phyloP scores from a whole-genome alignment of 441 rosid species.

The Daphne laureola region DNA sequence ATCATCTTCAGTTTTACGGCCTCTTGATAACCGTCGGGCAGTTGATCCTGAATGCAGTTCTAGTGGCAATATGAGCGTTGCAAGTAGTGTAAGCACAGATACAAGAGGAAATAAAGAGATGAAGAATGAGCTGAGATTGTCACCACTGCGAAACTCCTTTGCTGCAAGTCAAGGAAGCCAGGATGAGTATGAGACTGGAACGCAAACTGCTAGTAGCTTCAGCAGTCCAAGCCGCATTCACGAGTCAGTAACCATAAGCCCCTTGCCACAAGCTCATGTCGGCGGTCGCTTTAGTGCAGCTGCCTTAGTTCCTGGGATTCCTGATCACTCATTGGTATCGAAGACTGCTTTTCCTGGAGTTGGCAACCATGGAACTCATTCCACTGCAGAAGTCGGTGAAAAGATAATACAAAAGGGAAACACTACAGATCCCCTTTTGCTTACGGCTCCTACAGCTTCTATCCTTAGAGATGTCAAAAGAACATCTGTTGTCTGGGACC shows the following conservation, averaged over 20 bases:
- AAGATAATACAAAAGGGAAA: constrained; percentile 44
- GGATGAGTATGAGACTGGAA: constrained; percentile 79
- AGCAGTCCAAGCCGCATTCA: constrained; percentile 83
- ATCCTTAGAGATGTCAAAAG: constrained; percentile 67
- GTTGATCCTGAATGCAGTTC: constrained; percentile 54
- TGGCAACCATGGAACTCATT: constrained; percentile 23
- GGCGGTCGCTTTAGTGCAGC: constrained; percentile 30
- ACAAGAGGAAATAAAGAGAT: constrained; percentile 52
- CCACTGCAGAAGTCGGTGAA: constrained; percentile 53
- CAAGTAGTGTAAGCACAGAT: constrained; percentile 57
- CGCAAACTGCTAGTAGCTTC: constrained; percentile 82
- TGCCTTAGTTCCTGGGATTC: constrained; percentile 36
- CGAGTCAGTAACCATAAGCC: constrained; percentile 72
- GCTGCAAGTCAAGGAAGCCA: constrained; percentile 79
- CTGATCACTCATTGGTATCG: constrained; percentile 34
- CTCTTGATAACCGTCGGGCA: constrained; percentile 33
- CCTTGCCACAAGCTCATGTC: constrained; percentile 60
- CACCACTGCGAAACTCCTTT: constrained; percentile 48
- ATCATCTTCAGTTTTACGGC: constrained; percentile 58
- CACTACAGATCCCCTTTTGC: constrained; percentile 44
- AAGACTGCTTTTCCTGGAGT: constrained; percentile 22
- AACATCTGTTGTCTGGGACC: constrained; percentile 93
- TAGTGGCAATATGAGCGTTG: constrained; percentile 37
- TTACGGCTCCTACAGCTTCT: constrained; percentile 59
- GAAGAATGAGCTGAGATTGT: constrained; percentile 38